These are phyloP conservation scores for Alternaria infectoria DNA, from an alignment of 2,329 filamentous ascomycete species.

Conservation along the genomic window DNA sequence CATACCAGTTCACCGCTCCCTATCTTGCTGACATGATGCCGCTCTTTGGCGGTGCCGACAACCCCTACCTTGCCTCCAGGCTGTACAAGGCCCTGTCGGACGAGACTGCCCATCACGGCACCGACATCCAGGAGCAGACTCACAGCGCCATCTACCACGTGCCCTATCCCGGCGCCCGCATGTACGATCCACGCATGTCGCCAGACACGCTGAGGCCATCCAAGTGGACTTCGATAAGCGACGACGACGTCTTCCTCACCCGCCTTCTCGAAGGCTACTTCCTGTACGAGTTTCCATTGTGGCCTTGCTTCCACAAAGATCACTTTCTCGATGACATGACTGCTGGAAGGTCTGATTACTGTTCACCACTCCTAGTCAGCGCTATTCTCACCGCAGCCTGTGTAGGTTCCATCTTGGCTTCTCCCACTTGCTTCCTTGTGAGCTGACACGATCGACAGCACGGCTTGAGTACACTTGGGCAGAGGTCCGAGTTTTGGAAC, in stretches of 20 bases:
- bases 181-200: conserved; percentile 9
- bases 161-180: conserved; percentile 1
- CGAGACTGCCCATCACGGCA: background rate
- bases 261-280: conserved; percentile 16
- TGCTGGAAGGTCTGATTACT: conserved; percentile 4
- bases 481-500: conserved; percentile 10
- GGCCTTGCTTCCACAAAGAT: conserved; percentile 17
- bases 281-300: conserved; percentile 9
- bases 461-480: background rate
- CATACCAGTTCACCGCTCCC: conserved; percentile 1
- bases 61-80: background rate
- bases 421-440: background rate
- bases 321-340: conserved; percentile 17
- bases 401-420: background rate
- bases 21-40: conserved; percentile 1
- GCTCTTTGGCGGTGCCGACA: background rate
- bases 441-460: background rate
- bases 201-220: background rate
- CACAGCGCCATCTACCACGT: background rate
- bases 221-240: conserved; percentile 10
- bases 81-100: background rate
- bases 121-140: background rate
- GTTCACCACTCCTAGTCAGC: conserved; percentile 16
- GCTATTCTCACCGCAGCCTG: conserved; percentile 11
- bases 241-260: conserved; percentile 10